Evolutionary conservation across 768 basidiomycete species (phyloP), one percentile per base, ranked within the genome.

Genomic region (Tricholoma hemisulphureum): DNA sequence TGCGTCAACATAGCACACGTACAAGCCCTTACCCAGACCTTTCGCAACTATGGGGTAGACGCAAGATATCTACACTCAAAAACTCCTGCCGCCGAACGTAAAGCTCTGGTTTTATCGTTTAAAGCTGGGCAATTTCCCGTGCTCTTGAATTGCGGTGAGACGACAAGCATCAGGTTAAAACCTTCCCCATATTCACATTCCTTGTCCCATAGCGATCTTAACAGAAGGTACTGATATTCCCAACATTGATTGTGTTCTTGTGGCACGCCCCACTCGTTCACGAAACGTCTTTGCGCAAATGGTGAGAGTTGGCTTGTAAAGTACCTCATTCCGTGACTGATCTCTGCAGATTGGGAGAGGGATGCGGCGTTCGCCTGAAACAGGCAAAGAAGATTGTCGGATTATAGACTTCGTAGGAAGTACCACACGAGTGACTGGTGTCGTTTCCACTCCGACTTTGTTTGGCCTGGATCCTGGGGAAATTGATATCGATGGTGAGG

Each of bases 141-240:
- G 1, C 77, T 98, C 24, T 72, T 98, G 46, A 98, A 98, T 66
- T 98, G 95, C 66, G 88, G 91, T 91, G 32, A 51, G 53, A 29
- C 1, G n/a, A 29, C 4, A 6, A 16, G 14, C 3, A 4, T 49
- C 18, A 16, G 18, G 1, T 16, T 29, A 9, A n/a, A 6, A 29
- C 5, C 28, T 8, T 10, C n/a, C n/a, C 8, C 16, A 24, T 3
- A 29, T 28, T 49, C 16, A 29, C 26, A 9, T 29, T 28, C 37
- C 35, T 0, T 18, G 8, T 58, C 43, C 43, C 6, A 29, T 53
- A 88, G 93, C 93, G 20, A 89, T 97, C 49, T 77, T 97, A 61
- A 96, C 94, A 1, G 95, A 97, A 75, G 95, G 95, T 3, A 85
- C 94, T 18, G 95, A 98, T 75, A 93, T 98, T 52, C 95, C 95